phyloP scores from a whole-genome alignment of 2,329 filamentous ascomycete genomes.

The Stachybotrys elegans region DNA sequence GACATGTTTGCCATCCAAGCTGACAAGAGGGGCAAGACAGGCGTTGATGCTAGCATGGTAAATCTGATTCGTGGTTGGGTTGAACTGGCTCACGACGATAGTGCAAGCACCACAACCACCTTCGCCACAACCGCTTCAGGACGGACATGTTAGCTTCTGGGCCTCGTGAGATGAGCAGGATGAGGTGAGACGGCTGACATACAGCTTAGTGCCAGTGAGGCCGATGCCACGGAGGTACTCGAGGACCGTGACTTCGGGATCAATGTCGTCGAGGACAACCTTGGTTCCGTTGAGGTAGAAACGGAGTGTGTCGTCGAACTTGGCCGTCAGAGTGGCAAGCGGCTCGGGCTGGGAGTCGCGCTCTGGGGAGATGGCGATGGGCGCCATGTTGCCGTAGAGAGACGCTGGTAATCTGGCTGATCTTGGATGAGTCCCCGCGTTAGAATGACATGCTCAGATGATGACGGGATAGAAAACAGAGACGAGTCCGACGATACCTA shows the following conservation, averaged over 20 bases:
- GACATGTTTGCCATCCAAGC: slow-evolving; percentile 95
- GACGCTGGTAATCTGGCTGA: no score
- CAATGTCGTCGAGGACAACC: slow-evolving; percentile 77
- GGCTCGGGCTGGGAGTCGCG: slow-evolving; percentile 28
- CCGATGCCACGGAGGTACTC: slow-evolving; percentile 93
- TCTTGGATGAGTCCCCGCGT: no score
- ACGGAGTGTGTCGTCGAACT: slow-evolving; percentile 79
- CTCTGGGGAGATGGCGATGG: slow-evolving; percentile 48
- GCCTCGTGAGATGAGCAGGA: not conserved
- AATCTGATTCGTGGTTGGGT: slow-evolving; percentile 85
- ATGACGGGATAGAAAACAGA: no score
- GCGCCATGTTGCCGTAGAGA: slow-evolving; percentile 40
- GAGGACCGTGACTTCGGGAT: slow-evolving; percentile 86
- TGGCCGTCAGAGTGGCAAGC: slow-evolving; percentile 54
- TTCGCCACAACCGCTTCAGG: slow-evolving; percentile 74
- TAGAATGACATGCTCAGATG: no score
- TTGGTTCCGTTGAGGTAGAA: slow-evolving; percentile 96
- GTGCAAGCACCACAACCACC: slow-evolving; percentile 96
- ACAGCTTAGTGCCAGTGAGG: slow-evolving; percentile 89
- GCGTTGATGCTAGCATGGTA: slow-evolving; percentile 98
- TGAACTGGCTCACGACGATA: slow-evolving; percentile 88
- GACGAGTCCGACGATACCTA: no score
- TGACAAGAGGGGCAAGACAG: slow-evolving; percentile 86
- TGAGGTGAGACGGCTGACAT: no score
- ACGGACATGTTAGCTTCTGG: slow-evolving; percentile 5